Evolutionary conservation across 768 basidiomycete genomes (phyloP).

Genomic region (Hydnomerulius pinastri): DNA sequence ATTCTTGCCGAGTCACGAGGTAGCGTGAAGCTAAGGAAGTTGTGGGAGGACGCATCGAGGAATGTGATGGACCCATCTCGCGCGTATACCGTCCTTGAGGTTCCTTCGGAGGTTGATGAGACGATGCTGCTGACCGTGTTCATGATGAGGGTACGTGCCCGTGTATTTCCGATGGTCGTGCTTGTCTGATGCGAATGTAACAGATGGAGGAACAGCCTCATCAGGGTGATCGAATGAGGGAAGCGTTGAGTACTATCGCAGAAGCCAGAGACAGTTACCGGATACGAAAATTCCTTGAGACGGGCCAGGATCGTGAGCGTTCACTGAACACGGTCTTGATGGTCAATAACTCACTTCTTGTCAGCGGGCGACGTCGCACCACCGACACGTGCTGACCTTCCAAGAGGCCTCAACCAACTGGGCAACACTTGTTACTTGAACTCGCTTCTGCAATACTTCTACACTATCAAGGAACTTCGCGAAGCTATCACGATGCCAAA

Average conservation of each 20-base stretch:
- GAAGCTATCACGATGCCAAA: constrained; percentile 69
- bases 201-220: constrained; percentile 74
- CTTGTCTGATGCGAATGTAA: constrained; percentile 8
- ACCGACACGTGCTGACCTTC: constrained; percentile 63
- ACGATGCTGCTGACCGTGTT: constrained; percentile 75
- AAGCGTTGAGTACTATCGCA: constrained; percentile 73
- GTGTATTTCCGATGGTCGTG: constrained; percentile 1
- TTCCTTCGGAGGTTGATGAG: constrained; percentile 73
- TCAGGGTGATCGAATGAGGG: constrained; percentile 68
- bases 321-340: not conserved
- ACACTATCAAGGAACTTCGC: constrained; percentile 90
- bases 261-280: constrained; percentile 74
- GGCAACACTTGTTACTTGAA: constrained; percentile 90
- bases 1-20: constrained; percentile 66
- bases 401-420: constrained; percentile 84
- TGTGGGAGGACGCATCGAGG: constrained; percentile 58
- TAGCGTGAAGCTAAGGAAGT: constrained; percentile 47
- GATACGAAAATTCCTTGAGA: constrained; percentile 61
- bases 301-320: constrained; percentile 75
- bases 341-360: constrained; percentile 3
- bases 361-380: constrained; percentile 66
- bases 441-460: constrained; percentile 84
- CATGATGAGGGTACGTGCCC: constrained; percentile 59
- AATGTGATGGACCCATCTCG: constrained; percentile 64
- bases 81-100: constrained; percentile 72